Conservation (phyloP, 2,329 filamentous ascomycete species). For the Colletotrichum theobromicola region DNA sequence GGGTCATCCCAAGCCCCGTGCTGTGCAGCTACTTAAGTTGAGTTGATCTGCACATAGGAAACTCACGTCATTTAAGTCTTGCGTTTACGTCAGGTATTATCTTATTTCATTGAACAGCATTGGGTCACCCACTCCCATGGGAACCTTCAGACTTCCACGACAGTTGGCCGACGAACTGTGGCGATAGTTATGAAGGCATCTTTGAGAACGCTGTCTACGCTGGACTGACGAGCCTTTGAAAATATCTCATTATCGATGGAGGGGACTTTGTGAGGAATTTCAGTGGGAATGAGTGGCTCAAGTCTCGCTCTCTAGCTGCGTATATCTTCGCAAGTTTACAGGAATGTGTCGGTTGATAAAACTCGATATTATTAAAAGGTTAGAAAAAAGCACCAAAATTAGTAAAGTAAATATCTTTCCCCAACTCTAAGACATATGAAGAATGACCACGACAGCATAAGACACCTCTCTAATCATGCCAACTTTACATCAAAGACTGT, state of each 20-base stretch:
- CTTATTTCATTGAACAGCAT: background rate
- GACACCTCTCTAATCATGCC: background rate
- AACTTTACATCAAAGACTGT: background rate
- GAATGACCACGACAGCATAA: background rate
- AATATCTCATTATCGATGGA: accelerated
- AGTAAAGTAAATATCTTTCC: background rate
- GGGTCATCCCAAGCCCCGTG: background rate
- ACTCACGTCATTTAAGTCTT: background rate
- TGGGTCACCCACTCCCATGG: background rate
- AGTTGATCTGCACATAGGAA: background rate
- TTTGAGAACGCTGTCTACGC: background rate
- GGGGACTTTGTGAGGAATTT: background rate
- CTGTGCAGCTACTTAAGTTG: background rate
- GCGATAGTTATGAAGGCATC: background rate
- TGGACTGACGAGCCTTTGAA: background rate
- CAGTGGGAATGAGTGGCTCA: background rate
- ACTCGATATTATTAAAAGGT: background rate
- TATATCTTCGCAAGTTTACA: background rate
- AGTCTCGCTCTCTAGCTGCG: background rate
- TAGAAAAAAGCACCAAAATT: background rate
- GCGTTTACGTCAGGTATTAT: background rate
- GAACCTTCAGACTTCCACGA: background rate
- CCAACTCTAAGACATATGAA: background rate
- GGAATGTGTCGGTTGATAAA: background rate
- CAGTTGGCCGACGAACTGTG: background rate